These are phyloP conservation scores for Nicotiana knightiana DNA, from an alignment of 257 asterid genomes.

Conservation along the genomic window DNA sequence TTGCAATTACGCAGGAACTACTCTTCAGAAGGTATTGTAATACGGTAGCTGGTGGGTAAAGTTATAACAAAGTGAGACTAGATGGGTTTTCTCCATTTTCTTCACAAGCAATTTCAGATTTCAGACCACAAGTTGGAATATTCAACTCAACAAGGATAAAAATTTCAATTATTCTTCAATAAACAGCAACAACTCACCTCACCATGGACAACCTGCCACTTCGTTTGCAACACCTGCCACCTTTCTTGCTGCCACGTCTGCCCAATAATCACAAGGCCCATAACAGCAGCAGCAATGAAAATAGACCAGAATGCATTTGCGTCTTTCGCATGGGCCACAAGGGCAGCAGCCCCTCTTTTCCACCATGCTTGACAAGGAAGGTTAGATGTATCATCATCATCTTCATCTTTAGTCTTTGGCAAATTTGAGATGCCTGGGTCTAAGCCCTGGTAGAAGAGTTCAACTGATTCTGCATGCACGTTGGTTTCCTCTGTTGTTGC, in stretches of 20 bases:
- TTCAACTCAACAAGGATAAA: neutral
- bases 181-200: constrained; percentile 40
- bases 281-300: constrained; percentile 76
- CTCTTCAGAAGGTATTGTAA: neutral
- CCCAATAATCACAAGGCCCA: constrained; percentile 82
- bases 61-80: neutral
- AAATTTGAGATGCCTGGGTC: constrained; percentile 28
- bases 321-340: constrained; percentile 72
- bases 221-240: constrained; percentile 64
- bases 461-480: constrained; percentile 23
- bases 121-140: neutral
- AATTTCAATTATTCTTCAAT: neutral
- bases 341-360: constrained; percentile 62
- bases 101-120: neutral
- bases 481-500: constrained; percentile 27
- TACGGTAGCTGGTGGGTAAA: neutral
- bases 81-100: neutral
- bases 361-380: constrained; percentile 95
- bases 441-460: constrained; percentile 22
- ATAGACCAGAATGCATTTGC: constrained; percentile 80
- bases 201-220: constrained; percentile 40
- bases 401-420: constrained; percentile 31
- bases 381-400: constrained; percentile 31
- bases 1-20: neutral
- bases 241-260: constrained; percentile 83